Base-by-base conservation (phyloP, 805 yeast species). In the Ascoidea tarda region DNA sequence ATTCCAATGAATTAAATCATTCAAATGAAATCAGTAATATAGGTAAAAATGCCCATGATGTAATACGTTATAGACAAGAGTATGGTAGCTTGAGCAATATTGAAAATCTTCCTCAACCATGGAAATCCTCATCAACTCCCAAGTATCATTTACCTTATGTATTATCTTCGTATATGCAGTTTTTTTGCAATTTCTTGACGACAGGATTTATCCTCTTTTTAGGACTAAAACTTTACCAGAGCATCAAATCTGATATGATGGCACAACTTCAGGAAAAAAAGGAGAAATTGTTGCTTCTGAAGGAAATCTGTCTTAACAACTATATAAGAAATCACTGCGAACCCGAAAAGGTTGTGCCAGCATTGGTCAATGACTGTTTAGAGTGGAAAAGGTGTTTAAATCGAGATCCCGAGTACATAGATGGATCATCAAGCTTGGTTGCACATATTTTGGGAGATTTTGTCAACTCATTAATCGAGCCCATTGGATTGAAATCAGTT, bases 321-420 rank as follows among this genome's bases (percentile, higher is more conserved):
- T 84, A 75, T 61, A 49, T 66, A 45, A 75, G 72, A 8, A 85
- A 84, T 63, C 63, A 71, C 46, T 85, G 95, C 63, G 69, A 69
- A 14, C 79, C 79, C 4, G 77, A 72, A 8, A 67, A 72, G 4
- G 68, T 78, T 6, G 78, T 75, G 2, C 84, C 89, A 1, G 84
- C 82, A 2, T 62, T 84, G 53, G 77, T 75, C 53, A 66, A 67
- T 32, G 69, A 72, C 46, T 85, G 93, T 64, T 66, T 70, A 14
- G 68, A 72, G 53, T 85, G 88, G 89, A 75, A 72, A 51, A 71
- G 72, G 49, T 84, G 91, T 61, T 82, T 82, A 85, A 71, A 71
- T 50, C 76, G 78, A 58, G 78, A 81, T 52, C 78, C 79, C 4
- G 58, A 68, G 59, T 62, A 72, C 60, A 8, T 38, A 8, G 8